phyloP scores from a whole-genome alignment of 768 basidiomycete species.

The Mycena crocata region DNA sequence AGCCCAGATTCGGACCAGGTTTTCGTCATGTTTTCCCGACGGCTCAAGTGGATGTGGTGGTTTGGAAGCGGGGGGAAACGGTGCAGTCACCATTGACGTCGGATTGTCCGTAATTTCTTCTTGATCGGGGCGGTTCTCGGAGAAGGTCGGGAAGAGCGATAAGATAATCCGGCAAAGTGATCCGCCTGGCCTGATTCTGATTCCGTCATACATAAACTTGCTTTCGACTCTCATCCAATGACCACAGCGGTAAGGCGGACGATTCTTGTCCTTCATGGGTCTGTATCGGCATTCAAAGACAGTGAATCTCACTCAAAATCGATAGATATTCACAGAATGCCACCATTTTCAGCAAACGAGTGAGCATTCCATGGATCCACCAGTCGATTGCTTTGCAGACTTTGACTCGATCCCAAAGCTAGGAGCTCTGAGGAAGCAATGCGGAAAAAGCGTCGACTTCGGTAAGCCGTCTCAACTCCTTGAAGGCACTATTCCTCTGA shows the following conservation, averaged over 20 bases:
- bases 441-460: constrained; percentile 72
- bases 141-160: constrained; percentile 23
- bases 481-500: neutral
- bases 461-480: constrained; percentile 50
- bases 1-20: too few species aligned
- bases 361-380: constrained; percentile 50
- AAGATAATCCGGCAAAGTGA: neutral
- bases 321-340: constrained; percentile 80
- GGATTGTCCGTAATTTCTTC: too few species aligned
- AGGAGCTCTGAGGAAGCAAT: constrained; percentile 78
- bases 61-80: neutral
- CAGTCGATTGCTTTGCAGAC: neutral
- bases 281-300: constrained; percentile 4
- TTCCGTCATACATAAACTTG: too few species aligned
- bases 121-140: neutral
- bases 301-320: neutral
- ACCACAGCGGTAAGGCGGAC: constrained; percentile 25
- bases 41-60: too few species aligned
- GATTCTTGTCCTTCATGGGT: constrained; percentile 59
- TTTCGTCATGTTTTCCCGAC: too few species aligned
- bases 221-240: neutral
- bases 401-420: constrained; percentile 53
- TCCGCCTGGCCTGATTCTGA: neutral
- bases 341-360: constrained; percentile 76
- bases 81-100: too few species aligned